These are phyloP conservation scores for Coccinonectria pachysandricola DNA, from an alignment of 2,329 filamentous ascomycete genomes.

Conservation along the genomic window DNA sequence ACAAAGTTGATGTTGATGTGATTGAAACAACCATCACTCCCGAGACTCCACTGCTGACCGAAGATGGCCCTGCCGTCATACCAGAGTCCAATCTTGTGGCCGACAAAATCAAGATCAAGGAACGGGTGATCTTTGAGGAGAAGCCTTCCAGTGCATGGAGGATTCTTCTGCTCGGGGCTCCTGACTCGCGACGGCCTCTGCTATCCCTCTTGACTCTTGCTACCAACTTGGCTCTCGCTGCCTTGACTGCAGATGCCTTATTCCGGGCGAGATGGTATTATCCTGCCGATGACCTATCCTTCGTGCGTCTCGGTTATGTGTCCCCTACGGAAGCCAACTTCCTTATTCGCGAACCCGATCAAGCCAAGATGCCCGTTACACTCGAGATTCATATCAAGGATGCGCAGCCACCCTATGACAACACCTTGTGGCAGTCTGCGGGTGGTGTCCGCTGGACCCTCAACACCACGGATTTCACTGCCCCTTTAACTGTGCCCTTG, in stretches of 20 bases:
- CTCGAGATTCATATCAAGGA: conserved; percentile 54
- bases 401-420: conserved; percentile 40
- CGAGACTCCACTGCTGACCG: conserved; percentile 17
- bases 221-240: conserved; percentile 60
- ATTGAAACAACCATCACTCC: conserved; percentile 32
- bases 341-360: conserved; percentile 74
- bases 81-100: conserved; percentile 27
- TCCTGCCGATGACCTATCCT: conserved; percentile 65
- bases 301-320: conserved; percentile 80
- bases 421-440: conserved; percentile 53
- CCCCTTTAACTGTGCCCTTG: conserved; percentile 54
- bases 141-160: conserved; percentile 46
- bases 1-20: conserved; percentile 47
- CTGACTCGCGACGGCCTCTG: conserved; percentile 57
- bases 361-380: conserved; percentile 62
- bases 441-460: conserved; percentile 56
- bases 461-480: conserved; percentile 75
- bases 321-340: conserved; percentile 71
- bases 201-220: conserved; percentile 58
- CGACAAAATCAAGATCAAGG: conserved; percentile 49
- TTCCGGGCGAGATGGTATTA: conserved; percentile 63
- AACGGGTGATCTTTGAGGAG: conserved; percentile 50
- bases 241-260: conserved; percentile 66
- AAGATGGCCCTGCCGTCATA: conserved; percentile 21
- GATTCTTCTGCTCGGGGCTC: conserved; percentile 65